Evolutionary conservation across 441 rosid species (phyloP).

Genomic region (Monsonia emarginata): DNA sequence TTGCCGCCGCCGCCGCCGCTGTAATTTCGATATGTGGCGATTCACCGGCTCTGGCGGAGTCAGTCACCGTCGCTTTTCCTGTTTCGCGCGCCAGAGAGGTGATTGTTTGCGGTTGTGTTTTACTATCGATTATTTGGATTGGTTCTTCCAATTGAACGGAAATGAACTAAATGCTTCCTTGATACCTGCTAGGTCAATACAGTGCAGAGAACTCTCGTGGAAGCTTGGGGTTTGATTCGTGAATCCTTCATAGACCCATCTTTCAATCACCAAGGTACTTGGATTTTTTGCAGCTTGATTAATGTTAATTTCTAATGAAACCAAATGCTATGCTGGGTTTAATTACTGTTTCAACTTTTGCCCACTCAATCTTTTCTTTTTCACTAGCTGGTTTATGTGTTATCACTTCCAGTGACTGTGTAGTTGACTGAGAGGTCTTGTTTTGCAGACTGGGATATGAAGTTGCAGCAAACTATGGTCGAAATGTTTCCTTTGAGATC

Average conservation of each 20-base stretch:
- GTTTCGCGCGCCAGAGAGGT: conserved; percentile 73
- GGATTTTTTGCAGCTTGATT: too few relatives aligned
- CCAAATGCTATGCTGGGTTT: neutral
- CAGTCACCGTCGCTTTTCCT: conserved; percentile 57
- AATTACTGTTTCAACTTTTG: neutral
- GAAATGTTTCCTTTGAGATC: conserved; percentile 80
- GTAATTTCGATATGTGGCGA: conserved; percentile 34
- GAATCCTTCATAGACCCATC: conserved; percentile 83
- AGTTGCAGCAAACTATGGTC: conserved; percentile 80
- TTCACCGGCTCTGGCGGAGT: conserved; percentile 59
- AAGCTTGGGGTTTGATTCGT: conserved; percentile 86
- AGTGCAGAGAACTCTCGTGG: conserved; percentile 85
- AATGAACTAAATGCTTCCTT: conserved; percentile 9
- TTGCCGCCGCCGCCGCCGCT: conserved; percentile 46
- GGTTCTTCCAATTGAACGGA: neutral
- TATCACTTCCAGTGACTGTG: too few relatives aligned
- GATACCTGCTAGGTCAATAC: conserved; percentile 55
- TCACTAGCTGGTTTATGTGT: neutral
- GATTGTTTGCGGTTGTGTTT: neutral
- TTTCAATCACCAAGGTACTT: conserved; percentile 70
- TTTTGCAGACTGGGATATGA: conserved; percentile 73
- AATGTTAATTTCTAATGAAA: neutral
- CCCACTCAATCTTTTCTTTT: neutral
- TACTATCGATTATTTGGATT: too few relatives aligned
- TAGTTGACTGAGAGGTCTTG: neutral